These are phyloP conservation scores for Saccharomycopsis sp. DNA, from an alignment of 805 yeast species.

Conservation along the genomic window DNA sequence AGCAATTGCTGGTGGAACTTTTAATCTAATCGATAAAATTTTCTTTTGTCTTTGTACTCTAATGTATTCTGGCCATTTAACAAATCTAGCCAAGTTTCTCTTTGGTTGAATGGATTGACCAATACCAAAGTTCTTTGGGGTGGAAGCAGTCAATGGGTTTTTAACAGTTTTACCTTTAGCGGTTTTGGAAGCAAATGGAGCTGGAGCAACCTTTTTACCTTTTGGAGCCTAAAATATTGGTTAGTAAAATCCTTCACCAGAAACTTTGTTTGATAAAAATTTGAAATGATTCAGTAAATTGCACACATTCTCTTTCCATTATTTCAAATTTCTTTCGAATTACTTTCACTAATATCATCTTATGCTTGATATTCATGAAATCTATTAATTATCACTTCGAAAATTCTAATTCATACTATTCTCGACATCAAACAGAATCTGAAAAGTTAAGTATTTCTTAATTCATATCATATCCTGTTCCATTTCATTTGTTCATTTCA, in stretches of 20 bases:
- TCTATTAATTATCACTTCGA: too few species aligned
- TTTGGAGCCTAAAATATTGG: conserved; percentile 43
- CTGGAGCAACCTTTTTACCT: conserved; percentile 82
- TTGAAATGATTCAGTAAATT: too few species aligned
- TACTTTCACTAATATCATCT: too few species aligned
- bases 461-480: too few species aligned
- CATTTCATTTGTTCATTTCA: not conserved
- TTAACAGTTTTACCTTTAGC: conserved; percentile 48
- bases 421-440: too few species aligned
- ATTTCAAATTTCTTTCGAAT: too few species aligned
- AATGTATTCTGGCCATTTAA: conserved; percentile 98
- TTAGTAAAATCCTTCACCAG: too few species aligned
- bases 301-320: too few species aligned
- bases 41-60: conserved; percentile 99
- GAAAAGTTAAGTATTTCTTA: too few species aligned
- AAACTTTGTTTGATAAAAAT: too few species aligned
- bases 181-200: conserved; percentile 82
- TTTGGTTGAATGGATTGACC: conserved; percentile 95
- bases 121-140: conserved; percentile 91
- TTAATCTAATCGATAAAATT: conserved; percentile 88
- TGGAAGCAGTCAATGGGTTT: conserved; percentile 85
- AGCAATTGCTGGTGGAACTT: conserved; percentile 98
- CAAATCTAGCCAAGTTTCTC: conserved; percentile 94
- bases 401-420: too few species aligned
- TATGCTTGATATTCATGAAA: too few species aligned